Evolutionary conservation across 345 rosid species (phyloP).

Genomic region (Gossypioides kirkii): DNA sequence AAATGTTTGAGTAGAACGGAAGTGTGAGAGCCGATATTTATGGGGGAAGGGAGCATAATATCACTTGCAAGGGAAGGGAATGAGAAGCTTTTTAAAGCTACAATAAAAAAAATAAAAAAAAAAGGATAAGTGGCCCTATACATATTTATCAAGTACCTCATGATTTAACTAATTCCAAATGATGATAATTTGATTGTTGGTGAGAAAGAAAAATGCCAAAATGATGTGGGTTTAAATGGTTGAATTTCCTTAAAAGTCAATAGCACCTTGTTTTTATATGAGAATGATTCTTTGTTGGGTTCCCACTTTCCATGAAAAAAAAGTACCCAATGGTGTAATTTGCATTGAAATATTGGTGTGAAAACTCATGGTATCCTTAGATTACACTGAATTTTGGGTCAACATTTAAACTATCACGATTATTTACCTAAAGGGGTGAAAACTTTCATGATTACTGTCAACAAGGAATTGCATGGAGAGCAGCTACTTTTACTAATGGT

Average conservation of each 20-base stretch:
- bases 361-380: too few relatives aligned
- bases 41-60: constrained; percentile 7
- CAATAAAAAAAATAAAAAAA: too few relatives aligned
- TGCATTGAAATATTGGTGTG: too few relatives aligned
- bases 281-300: too few relatives aligned
- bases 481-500: too few relatives aligned
- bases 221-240: neutral
- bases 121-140: neutral
- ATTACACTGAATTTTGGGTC: too few relatives aligned
- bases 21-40: constrained; percentile 22
- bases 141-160: neutral
- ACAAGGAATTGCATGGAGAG: too few relatives aligned
- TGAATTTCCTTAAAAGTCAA: neutral
- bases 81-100: neutral
- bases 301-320: too few relatives aligned
- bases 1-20: constrained; percentile 36
- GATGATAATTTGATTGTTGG: neutral
- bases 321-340: too few relatives aligned
- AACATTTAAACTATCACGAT: too few relatives aligned
- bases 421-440: too few relatives aligned
- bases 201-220: neutral
- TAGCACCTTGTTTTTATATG: neutral
- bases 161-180: neutral
- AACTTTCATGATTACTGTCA: too few relatives aligned
- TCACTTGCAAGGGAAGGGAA: constrained; percentile 35